phyloP scores from a whole-genome alignment of 108 stramenopile species.

The Skeletonema potamos region DNA sequence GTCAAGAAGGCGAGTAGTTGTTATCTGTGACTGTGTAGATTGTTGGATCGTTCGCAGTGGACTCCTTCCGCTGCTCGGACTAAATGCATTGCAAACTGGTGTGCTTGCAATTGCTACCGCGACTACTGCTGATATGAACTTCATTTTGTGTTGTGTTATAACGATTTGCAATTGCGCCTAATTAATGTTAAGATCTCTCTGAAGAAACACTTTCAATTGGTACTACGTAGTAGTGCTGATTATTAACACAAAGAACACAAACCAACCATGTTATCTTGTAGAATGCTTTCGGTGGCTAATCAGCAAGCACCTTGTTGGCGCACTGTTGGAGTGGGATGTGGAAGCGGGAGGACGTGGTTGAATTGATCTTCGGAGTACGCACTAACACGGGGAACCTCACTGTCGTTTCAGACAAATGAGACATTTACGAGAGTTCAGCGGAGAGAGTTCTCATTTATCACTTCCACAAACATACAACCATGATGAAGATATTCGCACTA shows the following conservation, averaged over 20 bases:
- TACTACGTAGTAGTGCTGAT: neutral
- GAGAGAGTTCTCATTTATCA: neutral
- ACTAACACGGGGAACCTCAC: neutral
- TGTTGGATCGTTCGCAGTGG: conserved; percentile 2
- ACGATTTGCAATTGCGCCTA: neutral
- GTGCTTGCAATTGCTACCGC: neutral
- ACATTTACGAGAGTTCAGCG: neutral
- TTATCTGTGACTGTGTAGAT: neutral
- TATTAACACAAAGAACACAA: neutral
- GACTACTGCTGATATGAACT: neutral
- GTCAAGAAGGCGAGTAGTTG: neutral
- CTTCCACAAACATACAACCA: neutral
- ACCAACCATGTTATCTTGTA: neutral
- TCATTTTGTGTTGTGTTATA: neutral
- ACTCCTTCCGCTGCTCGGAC: neutral
- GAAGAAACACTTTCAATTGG: neutral
- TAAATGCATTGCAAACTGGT: conserved; percentile 1
- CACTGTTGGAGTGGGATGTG: too few species aligned
- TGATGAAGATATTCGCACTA: neutral
- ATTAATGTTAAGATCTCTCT: too few species aligned
- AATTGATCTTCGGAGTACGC: neutral
- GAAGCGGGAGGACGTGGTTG: neutral
- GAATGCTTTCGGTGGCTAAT: neutral
- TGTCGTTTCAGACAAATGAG: neutral
- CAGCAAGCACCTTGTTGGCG: neutral